These are phyloP conservation scores for Endotrypanum monterogeii DNA, from an alignment of 208 protist genomes.

Conservation along the genomic window DNA sequence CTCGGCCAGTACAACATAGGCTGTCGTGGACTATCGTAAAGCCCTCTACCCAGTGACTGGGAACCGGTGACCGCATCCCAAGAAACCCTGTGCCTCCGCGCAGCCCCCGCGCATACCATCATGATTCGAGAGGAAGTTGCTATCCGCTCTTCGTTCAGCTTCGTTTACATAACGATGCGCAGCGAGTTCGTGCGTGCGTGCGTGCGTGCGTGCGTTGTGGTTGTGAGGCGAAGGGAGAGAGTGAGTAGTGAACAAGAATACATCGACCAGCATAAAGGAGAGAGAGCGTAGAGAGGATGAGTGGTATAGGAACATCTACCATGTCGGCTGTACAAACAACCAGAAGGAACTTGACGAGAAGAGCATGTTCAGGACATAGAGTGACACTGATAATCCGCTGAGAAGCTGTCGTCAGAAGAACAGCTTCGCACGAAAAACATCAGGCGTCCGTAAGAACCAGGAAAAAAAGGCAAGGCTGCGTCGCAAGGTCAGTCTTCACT, in stretches of 20 bases:
- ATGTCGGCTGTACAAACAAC: background rate
- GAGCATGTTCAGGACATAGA: background rate
- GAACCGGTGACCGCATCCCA: background rate
- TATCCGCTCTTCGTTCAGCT: background rate
- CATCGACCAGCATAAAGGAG: background rate
- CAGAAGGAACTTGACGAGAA: background rate
- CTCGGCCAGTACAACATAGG: background rate
- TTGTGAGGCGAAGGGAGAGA: background rate
- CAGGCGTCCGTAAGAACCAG: background rate
- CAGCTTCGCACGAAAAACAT: background rate
- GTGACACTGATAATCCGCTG: background rate
- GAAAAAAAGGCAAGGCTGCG: no score
- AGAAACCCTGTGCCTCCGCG: background rate
- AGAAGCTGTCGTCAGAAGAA: background rate
- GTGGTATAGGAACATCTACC: background rate
- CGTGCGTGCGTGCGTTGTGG: no score
- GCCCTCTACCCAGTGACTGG: background rate
- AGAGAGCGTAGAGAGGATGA: no score
- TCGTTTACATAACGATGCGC: background rate
- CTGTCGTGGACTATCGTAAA: background rate
- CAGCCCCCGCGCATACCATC: background rate
- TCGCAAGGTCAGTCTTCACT: no score
- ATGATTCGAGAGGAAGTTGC: background rate
- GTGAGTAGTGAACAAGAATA: background rate
- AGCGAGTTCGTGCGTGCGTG: no score